Percentiles rank a stretch among this genome's conserved stretches.
These are phyloP conservation scores for Urostyla sp. DNA, from an alignment of 73 alveolate species.

Conservation along the genomic window DNA sequence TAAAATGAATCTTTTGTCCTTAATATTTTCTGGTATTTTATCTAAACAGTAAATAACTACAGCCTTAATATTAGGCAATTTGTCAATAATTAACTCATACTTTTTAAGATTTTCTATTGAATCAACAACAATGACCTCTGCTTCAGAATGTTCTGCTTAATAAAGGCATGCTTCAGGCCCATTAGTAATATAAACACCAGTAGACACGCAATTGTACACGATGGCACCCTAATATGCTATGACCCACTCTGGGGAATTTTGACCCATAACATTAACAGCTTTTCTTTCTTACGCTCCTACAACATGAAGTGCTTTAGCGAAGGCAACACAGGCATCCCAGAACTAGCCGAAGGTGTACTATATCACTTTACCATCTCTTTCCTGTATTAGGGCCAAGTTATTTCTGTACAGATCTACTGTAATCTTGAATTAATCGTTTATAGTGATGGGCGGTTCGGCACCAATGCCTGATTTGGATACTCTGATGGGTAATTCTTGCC, in stretches of 20 bases:
- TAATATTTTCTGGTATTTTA: constrained; percentile 36
- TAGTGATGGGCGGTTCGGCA: constrained; percentile 19
- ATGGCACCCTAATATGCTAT: constrained; percentile 58
- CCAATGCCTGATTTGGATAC: constrained; percentile 11
- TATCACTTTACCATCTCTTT: constrained; percentile 29
- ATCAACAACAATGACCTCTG: constrained; percentile 56
- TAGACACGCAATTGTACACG: constrained; percentile 19
- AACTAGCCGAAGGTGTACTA: constrained; percentile 49
- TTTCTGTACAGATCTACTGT: constrained; percentile 5
- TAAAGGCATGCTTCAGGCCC: constrained; percentile 56
- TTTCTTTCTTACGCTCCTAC: constrained; percentile 55
- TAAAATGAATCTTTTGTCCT: constrained; percentile 30
- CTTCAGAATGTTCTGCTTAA: constrained; percentile 60
- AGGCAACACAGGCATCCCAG: not conserved
- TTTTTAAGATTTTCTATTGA: constrained; percentile 31
- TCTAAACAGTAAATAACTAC: constrained; percentile 27
- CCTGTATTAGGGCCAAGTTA: constrained; percentile 12
- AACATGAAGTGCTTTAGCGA: constrained; percentile 58
- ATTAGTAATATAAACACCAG: constrained; percentile 66
- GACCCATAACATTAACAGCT: constrained; percentile 62
- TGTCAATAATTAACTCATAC: constrained; percentile 29
- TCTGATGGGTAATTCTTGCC: constrained; percentile 34
- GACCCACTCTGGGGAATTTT: constrained; percentile 69
- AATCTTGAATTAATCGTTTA: constrained; percentile 5
- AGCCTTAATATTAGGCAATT: constrained; percentile 30